phyloP scores from a whole-genome alignment of 2,329 filamentous ascomycete genomes.

The Phialophora tarda region DNA sequence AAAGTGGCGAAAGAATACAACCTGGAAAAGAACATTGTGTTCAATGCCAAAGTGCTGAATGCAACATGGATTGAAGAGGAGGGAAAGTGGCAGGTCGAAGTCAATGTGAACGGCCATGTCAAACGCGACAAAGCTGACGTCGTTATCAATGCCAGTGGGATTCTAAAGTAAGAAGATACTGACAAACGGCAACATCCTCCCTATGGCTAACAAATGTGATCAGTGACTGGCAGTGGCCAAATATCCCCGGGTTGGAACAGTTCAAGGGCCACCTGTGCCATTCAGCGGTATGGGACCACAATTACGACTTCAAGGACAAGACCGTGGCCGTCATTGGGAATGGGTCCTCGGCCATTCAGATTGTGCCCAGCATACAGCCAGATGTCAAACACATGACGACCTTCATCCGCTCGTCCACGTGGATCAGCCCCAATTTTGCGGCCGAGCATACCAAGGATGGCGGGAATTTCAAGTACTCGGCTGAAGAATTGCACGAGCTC shows the following conservation, averaged over 20 bases:
- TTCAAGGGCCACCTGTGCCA: slow-evolving; percentile 49
- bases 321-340: slow-evolving; percentile 39
- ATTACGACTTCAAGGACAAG: slow-evolving; percentile 47
- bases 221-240: slow-evolving; percentile 38
- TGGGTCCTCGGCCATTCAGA: slow-evolving; percentile 39
- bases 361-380: slow-evolving; percentile 48
- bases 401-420: slow-evolving; percentile 42
- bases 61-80: slow-evolving; percentile 59
- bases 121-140: slow-evolving; percentile 43
- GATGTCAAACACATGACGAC: slow-evolving; percentile 41
- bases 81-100: slow-evolving; percentile 40
- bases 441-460: slow-evolving; percentile 34
- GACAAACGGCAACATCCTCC: slow-evolving; percentile 13
- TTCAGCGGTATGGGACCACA: slow-evolving; percentile 46
- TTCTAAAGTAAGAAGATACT: slow-evolving; percentile 33
- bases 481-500: slow-evolving; percentile 31
- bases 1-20: slow-evolving; percentile 23
- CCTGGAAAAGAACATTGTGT: slow-evolving; percentile 63
- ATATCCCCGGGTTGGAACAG: slow-evolving; percentile 39
- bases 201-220: slow-evolving; percentile 16
- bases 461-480: slow-evolving; percentile 19
- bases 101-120: slow-evolving; percentile 32
- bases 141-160: slow-evolving; percentile 44
- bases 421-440: slow-evolving; percentile 37
- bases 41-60: slow-evolving; percentile 60